Evolutionary conservation across 2,329 filamentous ascomycete species (phyloP).

Genomic region (Colletotrichum shisoi): DNA sequence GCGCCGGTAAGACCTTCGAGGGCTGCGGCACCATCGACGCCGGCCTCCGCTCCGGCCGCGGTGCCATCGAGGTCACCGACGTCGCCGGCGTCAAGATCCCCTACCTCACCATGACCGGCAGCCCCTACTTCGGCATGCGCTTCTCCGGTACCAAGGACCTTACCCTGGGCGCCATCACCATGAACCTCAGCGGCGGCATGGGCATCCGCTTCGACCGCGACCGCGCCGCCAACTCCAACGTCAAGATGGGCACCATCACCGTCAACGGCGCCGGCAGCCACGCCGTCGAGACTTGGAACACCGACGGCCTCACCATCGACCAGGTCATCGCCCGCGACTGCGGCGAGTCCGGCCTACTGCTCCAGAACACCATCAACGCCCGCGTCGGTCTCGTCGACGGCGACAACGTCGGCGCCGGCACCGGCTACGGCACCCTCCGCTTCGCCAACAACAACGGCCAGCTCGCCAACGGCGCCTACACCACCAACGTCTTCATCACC

Average conservation of each 20-base stretch:
- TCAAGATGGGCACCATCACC: constrained; percentile 60
- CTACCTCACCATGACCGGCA: constrained; percentile 65
- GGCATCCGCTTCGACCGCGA: constrained; percentile 68
- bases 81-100: constrained; percentile 61
- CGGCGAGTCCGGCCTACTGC: constrained; percentile 64
- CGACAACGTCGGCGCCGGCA: constrained; percentile 61
- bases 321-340: constrained; percentile 62
- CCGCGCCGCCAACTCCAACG: constrained; percentile 59
- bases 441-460: constrained; percentile 66
- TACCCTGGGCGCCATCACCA: constrained; percentile 59
- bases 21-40: constrained; percentile 65
- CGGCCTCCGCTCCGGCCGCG: constrained; percentile 53
- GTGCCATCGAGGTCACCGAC: constrained; percentile 62
- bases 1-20: constrained; percentile 64
- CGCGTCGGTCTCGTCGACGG: constrained; percentile 63
- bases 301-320: constrained; percentile 61
- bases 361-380: constrained; percentile 63
- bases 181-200: constrained; percentile 63
- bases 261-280: constrained; percentile 64
- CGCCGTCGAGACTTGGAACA: constrained; percentile 68
- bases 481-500: constrained; percentile 62
- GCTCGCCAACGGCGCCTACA: constrained; percentile 57
- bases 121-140: constrained; percentile 64
- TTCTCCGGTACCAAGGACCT: constrained; percentile 62
- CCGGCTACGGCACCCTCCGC: constrained; percentile 64